These are phyloP conservation scores for Globisporangium acanthophoron DNA, from an alignment of 352 stramenopile species.

Conservation along the genomic window DNA sequence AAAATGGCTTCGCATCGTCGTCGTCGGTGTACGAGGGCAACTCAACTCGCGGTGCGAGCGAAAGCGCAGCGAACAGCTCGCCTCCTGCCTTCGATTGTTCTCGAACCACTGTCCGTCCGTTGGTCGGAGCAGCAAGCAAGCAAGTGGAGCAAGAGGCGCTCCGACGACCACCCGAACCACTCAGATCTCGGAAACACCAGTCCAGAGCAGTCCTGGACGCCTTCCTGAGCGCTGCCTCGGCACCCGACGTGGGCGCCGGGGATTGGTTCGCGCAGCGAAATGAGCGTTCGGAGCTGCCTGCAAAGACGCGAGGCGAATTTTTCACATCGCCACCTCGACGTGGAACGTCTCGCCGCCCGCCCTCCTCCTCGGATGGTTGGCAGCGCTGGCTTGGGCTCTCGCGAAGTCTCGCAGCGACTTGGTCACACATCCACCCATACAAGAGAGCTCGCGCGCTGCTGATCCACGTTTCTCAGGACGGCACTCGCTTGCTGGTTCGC, in stretches of 20 bases:
- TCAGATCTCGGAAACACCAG: neutral
- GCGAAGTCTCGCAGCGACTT: neutral
- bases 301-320: neutral
- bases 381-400: no score
- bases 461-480: no score
- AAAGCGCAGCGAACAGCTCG: neutral
- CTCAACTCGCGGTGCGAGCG: neutral
- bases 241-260: neutral
- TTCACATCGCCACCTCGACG: neutral
- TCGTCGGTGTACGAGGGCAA: neutral
- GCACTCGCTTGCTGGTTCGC: neutral
- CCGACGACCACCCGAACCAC: neutral
- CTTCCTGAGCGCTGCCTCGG: neutral
- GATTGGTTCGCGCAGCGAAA: conserved; percentile 8
- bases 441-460: no score
- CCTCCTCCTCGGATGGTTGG: neutral
- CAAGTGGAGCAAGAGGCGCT: neutral
- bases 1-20: neutral
- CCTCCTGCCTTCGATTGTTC: conserved; percentile 1
- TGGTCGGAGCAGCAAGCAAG: neutral
- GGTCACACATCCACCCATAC: neutral
- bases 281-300: neutral
- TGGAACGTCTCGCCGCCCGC: neutral
- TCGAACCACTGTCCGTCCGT: neutral
- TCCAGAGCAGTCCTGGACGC: neutral